phyloP scores from a whole-genome alignment of 169 alveolate genomes.

The Eimeria maxima region DNA sequence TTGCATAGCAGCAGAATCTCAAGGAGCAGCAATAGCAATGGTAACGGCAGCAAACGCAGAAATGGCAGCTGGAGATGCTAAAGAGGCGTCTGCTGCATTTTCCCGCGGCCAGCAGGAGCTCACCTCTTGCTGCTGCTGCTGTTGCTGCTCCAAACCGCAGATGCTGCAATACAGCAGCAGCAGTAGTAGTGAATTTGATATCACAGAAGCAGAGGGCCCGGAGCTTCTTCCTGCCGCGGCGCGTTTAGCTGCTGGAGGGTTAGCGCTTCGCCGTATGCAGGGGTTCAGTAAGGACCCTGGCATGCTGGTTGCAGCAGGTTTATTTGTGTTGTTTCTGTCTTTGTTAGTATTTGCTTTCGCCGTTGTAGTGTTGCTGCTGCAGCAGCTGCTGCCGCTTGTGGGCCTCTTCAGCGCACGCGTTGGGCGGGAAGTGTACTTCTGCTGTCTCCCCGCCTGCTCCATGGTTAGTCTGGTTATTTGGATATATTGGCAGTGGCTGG shows the following conservation, averaged over 20 bases:
- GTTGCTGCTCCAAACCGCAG: conserved; percentile 27
- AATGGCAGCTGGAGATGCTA: background rate
- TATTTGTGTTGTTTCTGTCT: background rate
- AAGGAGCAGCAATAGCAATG: conserved; percentile 12
- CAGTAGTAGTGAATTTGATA: background rate
- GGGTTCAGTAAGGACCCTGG: conserved; percentile 37
- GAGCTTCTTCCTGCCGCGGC: conserved; percentile 49
- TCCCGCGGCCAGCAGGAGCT: background rate
- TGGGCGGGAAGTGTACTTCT: background rate
- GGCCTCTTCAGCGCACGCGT: background rate
- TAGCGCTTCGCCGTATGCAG: conserved; percentile 44
- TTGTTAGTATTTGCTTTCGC: background rate
- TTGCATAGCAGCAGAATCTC: background rate
- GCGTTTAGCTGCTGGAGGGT: conserved; percentile 47
- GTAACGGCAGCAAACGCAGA: conserved; percentile 2
- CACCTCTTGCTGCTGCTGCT: conserved; percentile 22
- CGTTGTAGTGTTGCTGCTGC: conserved; percentile 34
- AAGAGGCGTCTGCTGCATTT: background rate
- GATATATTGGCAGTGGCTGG: conserved; percentile 55
- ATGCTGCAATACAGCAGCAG: conserved; percentile 28
- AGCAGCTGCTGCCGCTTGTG: conserved; percentile 26
- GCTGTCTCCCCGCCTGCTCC: conserved; percentile 8
- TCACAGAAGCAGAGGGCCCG: conserved; percentile 34
- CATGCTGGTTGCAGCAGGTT: conserved; percentile 46
- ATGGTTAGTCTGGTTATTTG: background rate